These are phyloP conservation scores for Aspergillus latus DNA, from an alignment of 2,329 filamentous ascomycete genomes.

Conservation along the genomic window DNA sequence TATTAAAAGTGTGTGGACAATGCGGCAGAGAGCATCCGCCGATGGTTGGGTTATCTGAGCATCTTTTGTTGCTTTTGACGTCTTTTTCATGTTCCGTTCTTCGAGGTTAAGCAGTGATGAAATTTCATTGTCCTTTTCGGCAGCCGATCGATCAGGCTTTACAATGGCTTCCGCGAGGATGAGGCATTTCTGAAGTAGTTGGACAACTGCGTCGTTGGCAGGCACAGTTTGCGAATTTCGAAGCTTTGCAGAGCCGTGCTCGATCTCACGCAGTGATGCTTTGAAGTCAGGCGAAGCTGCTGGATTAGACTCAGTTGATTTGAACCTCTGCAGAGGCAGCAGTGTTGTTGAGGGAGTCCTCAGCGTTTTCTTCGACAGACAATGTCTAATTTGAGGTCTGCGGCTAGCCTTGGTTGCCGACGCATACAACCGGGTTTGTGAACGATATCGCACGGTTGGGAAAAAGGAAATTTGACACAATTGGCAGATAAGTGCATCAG, in stretches of 20 bases:
- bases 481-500: constrained; percentile 37
- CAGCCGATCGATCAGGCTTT: constrained; percentile 26
- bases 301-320: constrained; percentile 19
- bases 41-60: constrained; percentile 37
- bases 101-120: constrained; percentile 44
- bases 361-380: constrained; percentile 19
- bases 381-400: constrained; percentile 18
- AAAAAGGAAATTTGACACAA: constrained; percentile 38
- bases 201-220: constrained; percentile 35
- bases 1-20: constrained; percentile 68
- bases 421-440: constrained; percentile 24
- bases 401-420: constrained; percentile 17
- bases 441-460: constrained; percentile 18
- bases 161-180: constrained; percentile 34
- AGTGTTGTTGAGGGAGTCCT: constrained; percentile 7
- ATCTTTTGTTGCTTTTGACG: constrained; percentile 24
- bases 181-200: constrained; percentile 38
- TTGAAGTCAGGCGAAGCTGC: constrained; percentile 17
- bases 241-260: constrained; percentile 29
- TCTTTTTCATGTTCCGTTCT: constrained; percentile 34
- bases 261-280: constrained; percentile 32
- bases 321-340: constrained; percentile 16
- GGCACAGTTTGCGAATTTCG: constrained; percentile 33
- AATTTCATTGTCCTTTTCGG: constrained; percentile 35
- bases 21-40: constrained; percentile 49